phyloP scores from a whole-genome alignment of 2,329 filamentous ascomycete species.

The Stagonosporopsis chrysanthemi region DNA sequence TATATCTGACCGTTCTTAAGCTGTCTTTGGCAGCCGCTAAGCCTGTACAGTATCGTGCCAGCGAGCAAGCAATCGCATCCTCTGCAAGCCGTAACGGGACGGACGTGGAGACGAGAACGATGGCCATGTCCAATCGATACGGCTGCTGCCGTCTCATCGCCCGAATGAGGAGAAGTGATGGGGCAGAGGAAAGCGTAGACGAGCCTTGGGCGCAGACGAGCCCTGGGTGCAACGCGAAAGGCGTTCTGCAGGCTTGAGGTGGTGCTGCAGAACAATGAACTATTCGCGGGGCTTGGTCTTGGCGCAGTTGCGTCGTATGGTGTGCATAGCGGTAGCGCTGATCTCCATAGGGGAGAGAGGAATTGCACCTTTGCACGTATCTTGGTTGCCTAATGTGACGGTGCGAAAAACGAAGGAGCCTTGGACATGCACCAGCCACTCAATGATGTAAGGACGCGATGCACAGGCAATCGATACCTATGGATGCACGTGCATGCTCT shows the following conservation, averaged over 20 bases:
- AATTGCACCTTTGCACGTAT: constrained; percentile 3
- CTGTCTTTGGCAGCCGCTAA: constrained; percentile 26
- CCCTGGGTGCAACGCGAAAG: constrained; percentile 22
- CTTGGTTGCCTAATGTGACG: constrained; percentile 5
- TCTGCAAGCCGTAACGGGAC: constrained; percentile 14
- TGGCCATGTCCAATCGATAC: constrained; percentile 9
- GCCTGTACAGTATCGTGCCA: constrained; percentile 31
- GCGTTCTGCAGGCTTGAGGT: constrained; percentile 28
- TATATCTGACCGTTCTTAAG: constrained; percentile 24
- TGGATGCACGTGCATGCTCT: neutral
- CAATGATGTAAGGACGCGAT: neutral
- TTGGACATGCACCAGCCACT: neutral
- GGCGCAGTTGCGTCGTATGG: constrained; percentile 30
- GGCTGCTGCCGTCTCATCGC: constrained; percentile 10
- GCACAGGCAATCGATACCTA: neutral
- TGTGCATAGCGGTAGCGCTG: constrained; percentile 23
- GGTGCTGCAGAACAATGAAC: constrained; percentile 26
- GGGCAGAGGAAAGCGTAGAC: constrained; percentile 24
- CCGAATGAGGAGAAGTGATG: constrained; percentile 27
- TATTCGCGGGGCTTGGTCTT: constrained; percentile 26
- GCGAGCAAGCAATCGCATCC: constrained; percentile 24
- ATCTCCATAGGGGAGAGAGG: constrained; percentile 22
- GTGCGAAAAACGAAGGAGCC: neutral
- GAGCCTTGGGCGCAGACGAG: constrained; percentile 30
- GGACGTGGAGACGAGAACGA: constrained; percentile 11